Evolutionary conservation across 768 basidiomycete genomes (phyloP).

Genomic region (Lyophyllum shimeji): DNA sequence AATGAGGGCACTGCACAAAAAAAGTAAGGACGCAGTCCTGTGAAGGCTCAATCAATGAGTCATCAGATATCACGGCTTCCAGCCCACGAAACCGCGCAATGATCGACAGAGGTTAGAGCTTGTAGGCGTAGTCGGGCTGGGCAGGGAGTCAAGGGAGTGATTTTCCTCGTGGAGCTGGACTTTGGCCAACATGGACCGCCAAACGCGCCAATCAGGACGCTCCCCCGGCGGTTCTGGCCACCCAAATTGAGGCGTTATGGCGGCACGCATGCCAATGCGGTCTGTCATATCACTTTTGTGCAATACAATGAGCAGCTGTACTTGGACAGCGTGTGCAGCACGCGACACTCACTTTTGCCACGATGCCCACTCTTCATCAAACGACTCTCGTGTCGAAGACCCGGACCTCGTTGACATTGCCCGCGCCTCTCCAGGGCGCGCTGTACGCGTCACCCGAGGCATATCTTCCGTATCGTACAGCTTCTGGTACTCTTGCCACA

Average conservation of each 20-base stretch:
- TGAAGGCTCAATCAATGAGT: background rate
- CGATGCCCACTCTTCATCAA: slow-evolving; percentile 64
- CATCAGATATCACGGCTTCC: slow-evolving; percentile 32
- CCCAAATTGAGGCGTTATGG: slow-evolving; percentile 41
- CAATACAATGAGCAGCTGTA: slow-evolving; percentile 11
- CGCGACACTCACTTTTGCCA: slow-evolving; percentile 63
- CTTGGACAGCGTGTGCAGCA: background rate
- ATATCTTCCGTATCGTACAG: slow-evolving; percentile 42
- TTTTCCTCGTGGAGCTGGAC: slow-evolving; percentile 17
- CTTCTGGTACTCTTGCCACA: slow-evolving; percentile 62
- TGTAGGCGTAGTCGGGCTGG: background rate
- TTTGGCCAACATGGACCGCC: slow-evolving; percentile 44
- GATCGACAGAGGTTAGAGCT: slow-evolving; percentile 40
- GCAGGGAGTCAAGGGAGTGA: background rate
- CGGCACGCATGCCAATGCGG: slow-evolving; percentile 59
- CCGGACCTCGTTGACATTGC: slow-evolving; percentile 8
- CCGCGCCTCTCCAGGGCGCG: slow-evolving; percentile 23
- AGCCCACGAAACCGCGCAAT: slow-evolving; percentile 56
- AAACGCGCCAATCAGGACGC: slow-evolving; percentile 49
- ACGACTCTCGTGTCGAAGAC: slow-evolving; percentile 50
- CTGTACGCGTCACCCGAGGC: slow-evolving; percentile 35
- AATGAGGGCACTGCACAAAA: background rate
- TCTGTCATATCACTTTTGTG: slow-evolving; percentile 69
- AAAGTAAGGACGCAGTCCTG: background rate
- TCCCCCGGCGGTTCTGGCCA: slow-evolving; percentile 55